Evolutionary conservation across 768 basidiomycete species (phyloP), one percentile per base, ranked within the genome.

Genomic region (Tylopilus subfusipes): DNA sequence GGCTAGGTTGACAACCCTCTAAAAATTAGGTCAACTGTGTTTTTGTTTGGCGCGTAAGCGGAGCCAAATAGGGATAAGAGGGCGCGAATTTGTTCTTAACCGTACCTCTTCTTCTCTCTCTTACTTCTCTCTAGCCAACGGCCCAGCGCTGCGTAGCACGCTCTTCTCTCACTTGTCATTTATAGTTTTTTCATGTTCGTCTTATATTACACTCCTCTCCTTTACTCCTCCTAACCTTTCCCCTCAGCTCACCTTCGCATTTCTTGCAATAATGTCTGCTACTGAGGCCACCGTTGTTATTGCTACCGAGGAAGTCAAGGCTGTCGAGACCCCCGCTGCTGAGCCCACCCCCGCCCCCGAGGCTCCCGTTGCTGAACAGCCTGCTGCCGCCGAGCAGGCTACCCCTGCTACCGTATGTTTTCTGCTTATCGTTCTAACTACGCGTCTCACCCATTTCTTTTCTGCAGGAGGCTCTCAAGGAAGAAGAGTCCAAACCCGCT

Each of bases 211-310:
- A 42, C 34, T 57, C 57, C 45, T 51, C 50, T 54, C 48, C 22
- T 30, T 7, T 40, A 1, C 30, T 39, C 33, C 14, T 44, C 33
- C 53, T 63, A 14, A 54, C 25, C 27, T n/a, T 54, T 52, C 46
- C 61, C 53, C 42, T 25, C 69, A 84, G 82, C 82, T 80, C 80
- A 78, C 62, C 71, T 76, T 78, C 76, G 74, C 70, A 74, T 70
- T 74, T 75, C 74, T 69, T 76, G 73, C 75, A 75, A 83, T 90
- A 90, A 92, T 93, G 89, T 91, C 90, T 79, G 81, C 86, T 73
- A 71, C 85, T 66, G 87, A 85, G 73, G 72, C 75, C 68, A 65
- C 76, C 68, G 75, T 75, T 67, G 77, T 68, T 63, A 73, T 65
- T 47, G 66, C 76, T 70, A 72, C 75, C 53, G 83, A 84, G 72